phyloP scores from a whole-genome alignment of 2,329 filamentous ascomycete genomes.

The Gaeumannomyces sp. region DNA sequence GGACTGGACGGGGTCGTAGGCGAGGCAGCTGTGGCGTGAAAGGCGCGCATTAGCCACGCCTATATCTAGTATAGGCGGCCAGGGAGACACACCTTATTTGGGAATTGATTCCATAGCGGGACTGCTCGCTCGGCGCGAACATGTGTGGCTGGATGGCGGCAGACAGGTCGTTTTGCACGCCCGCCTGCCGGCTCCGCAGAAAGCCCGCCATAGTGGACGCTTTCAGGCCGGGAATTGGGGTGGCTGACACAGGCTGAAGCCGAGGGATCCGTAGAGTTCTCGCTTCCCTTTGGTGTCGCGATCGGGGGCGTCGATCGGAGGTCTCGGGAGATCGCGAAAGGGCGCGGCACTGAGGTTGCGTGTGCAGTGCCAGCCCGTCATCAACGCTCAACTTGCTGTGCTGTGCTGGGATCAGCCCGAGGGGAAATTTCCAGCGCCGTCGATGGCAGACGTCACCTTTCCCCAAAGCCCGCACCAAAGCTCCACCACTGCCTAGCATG shows the following conservation, averaged over 20 bases:
- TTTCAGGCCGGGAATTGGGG: not conserved
- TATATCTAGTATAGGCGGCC: conserved; percentile 11
- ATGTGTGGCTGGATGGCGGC: conserved; percentile 69
- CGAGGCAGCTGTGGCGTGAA: conserved; percentile 56
- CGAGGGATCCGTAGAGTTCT: not conserved
- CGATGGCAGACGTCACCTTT: not conserved
- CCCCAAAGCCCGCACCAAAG: not conserved
- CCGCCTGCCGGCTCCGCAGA: conserved; percentile 85
- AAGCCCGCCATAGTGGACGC: conserved; percentile 69
- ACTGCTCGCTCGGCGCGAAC: conserved; percentile 79
- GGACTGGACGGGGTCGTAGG: conserved; percentile 91
- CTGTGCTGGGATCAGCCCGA: not conserved
- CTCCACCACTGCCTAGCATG: not conserved
- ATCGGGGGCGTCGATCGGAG: too few relatives aligned
- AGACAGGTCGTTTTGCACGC: conserved; percentile 86
- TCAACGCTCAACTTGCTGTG: too few relatives aligned
- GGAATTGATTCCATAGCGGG: conserved; percentile 75
- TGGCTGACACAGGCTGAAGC: too few relatives aligned
- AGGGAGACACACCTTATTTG: conserved; percentile 49
- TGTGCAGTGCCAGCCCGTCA: not conserved
- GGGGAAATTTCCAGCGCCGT: not conserved
- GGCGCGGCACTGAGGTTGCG: not conserved
- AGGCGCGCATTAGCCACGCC: conserved; percentile 17
- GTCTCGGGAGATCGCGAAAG: too few relatives aligned
- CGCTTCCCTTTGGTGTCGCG: not conserved